Evolutionary conservation across 208 protist species (phyloP).

Genomic region (Entamoeba histolytica): DNA sequence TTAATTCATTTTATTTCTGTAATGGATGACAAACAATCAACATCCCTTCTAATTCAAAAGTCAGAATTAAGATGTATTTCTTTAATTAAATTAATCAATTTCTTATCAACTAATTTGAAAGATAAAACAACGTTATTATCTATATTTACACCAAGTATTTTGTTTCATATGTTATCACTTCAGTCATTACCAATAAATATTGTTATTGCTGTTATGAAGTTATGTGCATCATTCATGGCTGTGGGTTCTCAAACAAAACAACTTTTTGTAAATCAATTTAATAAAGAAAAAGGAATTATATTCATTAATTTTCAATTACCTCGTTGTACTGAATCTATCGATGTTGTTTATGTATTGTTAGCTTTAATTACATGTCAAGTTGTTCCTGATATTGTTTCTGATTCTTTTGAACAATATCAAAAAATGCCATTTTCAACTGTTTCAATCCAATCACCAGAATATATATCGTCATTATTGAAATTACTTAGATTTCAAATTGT

Average conservation of each 20-base stretch:
- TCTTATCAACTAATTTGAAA: neutral
- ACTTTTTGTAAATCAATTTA: neutral
- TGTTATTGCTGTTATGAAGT: neutral
- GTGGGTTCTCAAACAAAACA: neutral
- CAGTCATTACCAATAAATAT: neutral
- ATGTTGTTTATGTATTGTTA: neutral
- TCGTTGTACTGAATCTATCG: neutral
- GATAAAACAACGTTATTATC: neutral
- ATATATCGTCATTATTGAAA: neutral
- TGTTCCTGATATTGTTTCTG: neutral
- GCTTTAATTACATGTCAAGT: neutral
- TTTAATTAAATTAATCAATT: neutral
- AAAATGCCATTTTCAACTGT: neutral
- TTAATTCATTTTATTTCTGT: neutral
- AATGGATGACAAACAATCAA: neutral
- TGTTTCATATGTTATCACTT: neutral
- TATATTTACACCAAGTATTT: neutral
- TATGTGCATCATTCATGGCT: neutral
- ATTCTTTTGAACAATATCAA: neutral
- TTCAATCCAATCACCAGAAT: neutral
- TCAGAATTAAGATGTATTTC: neutral
- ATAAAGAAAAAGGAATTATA: neutral
- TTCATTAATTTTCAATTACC: neutral
- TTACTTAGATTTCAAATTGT: neutral
- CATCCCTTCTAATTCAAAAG: neutral